phyloP scores from a whole-genome alignment of 2,329 filamentous ascomycete genomes.

The Plectosphaerella plurivora region DNA sequence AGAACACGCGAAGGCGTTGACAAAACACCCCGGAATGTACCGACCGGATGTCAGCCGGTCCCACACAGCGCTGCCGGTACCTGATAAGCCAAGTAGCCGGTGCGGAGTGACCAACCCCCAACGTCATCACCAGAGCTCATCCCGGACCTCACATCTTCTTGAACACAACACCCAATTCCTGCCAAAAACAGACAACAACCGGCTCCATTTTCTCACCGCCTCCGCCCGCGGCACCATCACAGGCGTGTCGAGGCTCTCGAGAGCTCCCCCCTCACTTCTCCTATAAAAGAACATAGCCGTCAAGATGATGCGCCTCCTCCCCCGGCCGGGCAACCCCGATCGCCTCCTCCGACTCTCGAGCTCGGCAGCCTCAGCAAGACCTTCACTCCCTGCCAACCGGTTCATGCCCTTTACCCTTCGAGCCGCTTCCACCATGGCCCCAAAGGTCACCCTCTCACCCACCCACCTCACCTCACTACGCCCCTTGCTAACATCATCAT shows the following conservation, averaged over 20 bases:
- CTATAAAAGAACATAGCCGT: neutral
- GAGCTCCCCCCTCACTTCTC: neutral
- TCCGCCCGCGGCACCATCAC: neutral
- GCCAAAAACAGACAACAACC: no score
- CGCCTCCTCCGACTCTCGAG: conserved; percentile 12
- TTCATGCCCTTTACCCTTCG: conserved; percentile 17
- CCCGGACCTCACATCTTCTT: no score
- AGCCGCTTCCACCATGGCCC: conserved; percentile 43
- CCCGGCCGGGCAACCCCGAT: neutral
- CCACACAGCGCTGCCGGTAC: no score
- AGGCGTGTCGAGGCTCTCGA: neutral
- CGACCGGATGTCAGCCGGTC: no score
- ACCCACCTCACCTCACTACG: neutral
- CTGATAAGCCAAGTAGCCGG: no score
- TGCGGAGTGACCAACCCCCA: neutral
- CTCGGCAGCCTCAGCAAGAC: conserved; percentile 13
- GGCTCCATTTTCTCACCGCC: neutral
- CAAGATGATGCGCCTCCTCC: conserved; percentile 1
- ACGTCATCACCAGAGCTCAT: neutral
- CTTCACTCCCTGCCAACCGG: neutral
- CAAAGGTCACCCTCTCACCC: conserved; percentile 28
- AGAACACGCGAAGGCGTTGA: no score
- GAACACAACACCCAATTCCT: no score
- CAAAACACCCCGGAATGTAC: no score
- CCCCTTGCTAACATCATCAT: neutral